Evolutionary conservation across 441 rosid genomes (phyloP).

Genomic region (Viola pubescens): DNA sequence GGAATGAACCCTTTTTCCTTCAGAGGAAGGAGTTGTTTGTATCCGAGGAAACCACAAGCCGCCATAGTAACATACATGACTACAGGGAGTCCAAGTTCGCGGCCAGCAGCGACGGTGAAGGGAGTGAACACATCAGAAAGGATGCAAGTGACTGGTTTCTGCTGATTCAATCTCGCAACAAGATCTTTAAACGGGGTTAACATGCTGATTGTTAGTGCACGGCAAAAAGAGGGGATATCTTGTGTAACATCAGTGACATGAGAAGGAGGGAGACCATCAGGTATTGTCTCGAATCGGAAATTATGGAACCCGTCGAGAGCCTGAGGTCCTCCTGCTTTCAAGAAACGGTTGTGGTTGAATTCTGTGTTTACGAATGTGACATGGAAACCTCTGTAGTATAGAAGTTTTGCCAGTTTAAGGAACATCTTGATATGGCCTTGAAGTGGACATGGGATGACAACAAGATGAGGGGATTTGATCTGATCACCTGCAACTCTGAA

Average conservation of each 20-base stretch:
- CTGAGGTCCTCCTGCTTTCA: neutral
- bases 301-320: neutral
- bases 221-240: too few species aligned
- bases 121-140: neutral
- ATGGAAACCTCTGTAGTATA: neutral
- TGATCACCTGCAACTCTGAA: too few species aligned
- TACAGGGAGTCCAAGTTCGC: neutral
- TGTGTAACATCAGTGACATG: neutral
- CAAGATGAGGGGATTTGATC: neutral
- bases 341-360: slow-evolving; percentile 3
- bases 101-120: neutral
- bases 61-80: neutral
- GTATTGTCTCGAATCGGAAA: slow-evolving; percentile 2
- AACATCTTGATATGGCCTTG: neutral
- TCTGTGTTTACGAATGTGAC: neutral
- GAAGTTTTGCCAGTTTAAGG: slow-evolving; percentile 6
- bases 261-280: slow-evolving; percentile 9
- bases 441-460: neutral
- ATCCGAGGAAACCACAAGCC: neutral
- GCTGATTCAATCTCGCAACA: neutral
- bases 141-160: neutral
- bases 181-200: neutral
- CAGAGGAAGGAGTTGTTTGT: neutral
- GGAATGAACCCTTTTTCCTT: neutral
- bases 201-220: neutral